Percentiles rank a stretch among this genome's conserved stretches.
Conservation (phyloP, 257 asterid species). For the Nicotiana attenuata region DNA sequence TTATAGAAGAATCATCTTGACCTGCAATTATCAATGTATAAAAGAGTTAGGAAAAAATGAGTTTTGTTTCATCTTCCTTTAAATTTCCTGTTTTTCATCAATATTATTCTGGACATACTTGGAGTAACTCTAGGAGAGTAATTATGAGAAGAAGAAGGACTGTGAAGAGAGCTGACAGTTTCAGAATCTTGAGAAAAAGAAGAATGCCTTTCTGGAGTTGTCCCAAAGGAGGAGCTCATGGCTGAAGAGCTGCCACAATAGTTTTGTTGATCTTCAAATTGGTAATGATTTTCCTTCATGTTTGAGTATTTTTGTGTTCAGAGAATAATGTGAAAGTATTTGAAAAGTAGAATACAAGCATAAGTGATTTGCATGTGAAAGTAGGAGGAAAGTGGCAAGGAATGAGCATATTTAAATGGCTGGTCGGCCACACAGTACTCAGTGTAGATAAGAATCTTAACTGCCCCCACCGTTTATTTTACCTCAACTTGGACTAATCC, state of each 20-base stretch:
- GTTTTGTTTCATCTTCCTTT: neutral
- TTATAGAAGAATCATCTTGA: conserved; percentile 20
- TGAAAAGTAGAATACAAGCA: neutral
- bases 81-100: neutral
- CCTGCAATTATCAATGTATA: conserved; percentile 26
- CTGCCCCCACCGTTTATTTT: neutral
- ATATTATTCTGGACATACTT: conserved; percentile 14
- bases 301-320: neutral
- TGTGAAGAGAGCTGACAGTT: conserved; percentile 23
- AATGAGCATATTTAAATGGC: conserved; percentile 4
- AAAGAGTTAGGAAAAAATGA: neutral
- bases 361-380: neutral
- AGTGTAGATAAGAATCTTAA: neutral
- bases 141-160: conserved; percentile 41
- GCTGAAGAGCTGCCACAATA: conserved; percentile 20
- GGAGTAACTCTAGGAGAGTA: conserved; percentile 21
- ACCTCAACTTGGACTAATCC: neutral
- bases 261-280: conserved; percentile 17
- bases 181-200: conserved; percentile 43
- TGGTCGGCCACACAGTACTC: neutral
- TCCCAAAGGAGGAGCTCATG: conserved; percentile 21
- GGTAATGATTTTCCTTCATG: conserved; percentile 15
- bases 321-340: neutral
- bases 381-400: neutral
- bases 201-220: conserved; percentile 30